Conservation (phyloP, 164 flowering plant genomes). For the Tetrastigma voinierianum region DNA sequence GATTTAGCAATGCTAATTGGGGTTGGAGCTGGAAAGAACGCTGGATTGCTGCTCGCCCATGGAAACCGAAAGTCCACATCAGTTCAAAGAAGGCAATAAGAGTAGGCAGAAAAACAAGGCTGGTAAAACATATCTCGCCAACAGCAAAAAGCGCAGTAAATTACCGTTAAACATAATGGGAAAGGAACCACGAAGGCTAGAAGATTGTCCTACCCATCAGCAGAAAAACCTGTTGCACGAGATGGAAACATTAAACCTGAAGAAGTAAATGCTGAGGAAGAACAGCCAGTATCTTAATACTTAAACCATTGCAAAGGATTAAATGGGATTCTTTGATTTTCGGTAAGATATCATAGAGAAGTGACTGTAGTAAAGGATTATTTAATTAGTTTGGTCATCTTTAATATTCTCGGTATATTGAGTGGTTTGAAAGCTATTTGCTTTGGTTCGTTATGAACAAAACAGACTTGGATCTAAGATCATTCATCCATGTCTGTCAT, state of each 20-base stretch:
- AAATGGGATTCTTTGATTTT: too few species aligned
- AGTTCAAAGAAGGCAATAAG: slow-evolving; percentile 48
- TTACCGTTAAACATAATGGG: slow-evolving; percentile 43
- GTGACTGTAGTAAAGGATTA: background rate
- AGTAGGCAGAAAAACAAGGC: slow-evolving; percentile 31
- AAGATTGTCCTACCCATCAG: slow-evolving; percentile 43
- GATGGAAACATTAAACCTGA: slow-evolving; percentile 27
- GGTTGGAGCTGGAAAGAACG: slow-evolving; percentile 99
- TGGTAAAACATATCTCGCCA: slow-evolving; percentile 18
- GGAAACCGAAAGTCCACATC: slow-evolving; percentile 70
- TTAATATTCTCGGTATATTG: slow-evolving; percentile 3
- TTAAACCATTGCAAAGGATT: too few species aligned
- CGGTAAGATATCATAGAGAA: too few species aligned
- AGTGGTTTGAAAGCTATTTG: slow-evolving; percentile 11
- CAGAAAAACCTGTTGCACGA: slow-evolving; percentile 34
- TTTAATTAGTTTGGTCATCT: background rate
- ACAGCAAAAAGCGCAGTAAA: slow-evolving; percentile 22
- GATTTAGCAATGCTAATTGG: slow-evolving; percentile 61
- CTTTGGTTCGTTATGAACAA: slow-evolving; percentile 8
- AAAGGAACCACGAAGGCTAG: slow-evolving; percentile 44
- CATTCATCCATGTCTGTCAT: background rate
- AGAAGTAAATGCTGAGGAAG: slow-evolving; percentile 4
- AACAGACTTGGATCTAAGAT: background rate
- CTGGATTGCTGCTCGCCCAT: slow-evolving; percentile 93
- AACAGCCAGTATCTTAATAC: background rate